Conservation (phyloP, 2,329 filamentous ascomycete species). For the Claviceps sp. region DNA sequence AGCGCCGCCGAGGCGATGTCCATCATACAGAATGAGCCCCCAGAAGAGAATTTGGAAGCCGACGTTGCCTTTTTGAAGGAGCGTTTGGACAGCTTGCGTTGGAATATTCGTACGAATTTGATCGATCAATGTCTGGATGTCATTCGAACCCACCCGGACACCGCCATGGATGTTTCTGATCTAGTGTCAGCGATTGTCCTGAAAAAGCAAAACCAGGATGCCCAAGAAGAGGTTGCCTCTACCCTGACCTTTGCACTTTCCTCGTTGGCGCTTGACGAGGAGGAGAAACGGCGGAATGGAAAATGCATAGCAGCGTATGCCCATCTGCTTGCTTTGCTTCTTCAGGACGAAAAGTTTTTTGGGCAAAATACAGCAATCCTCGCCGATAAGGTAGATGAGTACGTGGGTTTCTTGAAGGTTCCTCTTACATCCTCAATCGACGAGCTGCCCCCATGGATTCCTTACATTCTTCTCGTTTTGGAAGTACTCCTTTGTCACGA, state of each 20-base stretch:
- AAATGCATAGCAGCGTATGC: constrained; percentile 71
- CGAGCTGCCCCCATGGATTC: constrained; percentile 83
- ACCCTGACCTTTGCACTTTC: constrained; percentile 77
- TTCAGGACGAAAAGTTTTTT: constrained; percentile 76
- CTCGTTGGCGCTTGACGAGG: constrained; percentile 47
- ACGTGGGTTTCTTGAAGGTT: constrained; percentile 68
- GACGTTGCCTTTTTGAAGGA: constrained; percentile 41
- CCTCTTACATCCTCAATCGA: constrained; percentile 53
- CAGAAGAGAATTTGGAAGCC: constrained; percentile 8
- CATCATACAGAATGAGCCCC: constrained; percentile 5
- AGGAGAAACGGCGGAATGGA: constrained; percentile 50
- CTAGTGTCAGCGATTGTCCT: constrained; percentile 63
- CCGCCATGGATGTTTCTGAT: constrained; percentile 84
- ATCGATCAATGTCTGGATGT: constrained; percentile 87
- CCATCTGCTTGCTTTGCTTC: constrained; percentile 75
- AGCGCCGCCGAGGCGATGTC: constrained; percentile 2
- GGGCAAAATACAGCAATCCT: constrained; percentile 59
- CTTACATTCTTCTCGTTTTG: constrained; percentile 76
- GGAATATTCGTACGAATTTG: constrained; percentile 58
- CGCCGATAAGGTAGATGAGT: constrained; percentile 60
- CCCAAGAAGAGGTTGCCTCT: constrained; percentile 61
- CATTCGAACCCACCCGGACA: constrained; percentile 72
- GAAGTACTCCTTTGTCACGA: constrained; percentile 87
- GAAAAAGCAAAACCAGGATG: constrained; percentile 40
- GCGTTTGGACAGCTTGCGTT: constrained; percentile 64